Evolutionary conservation across 2,329 filamentous ascomycete genomes (phyloP), one percentile per base, ranked within the genome.

Genomic region (Pyricularia grisea): DNA sequence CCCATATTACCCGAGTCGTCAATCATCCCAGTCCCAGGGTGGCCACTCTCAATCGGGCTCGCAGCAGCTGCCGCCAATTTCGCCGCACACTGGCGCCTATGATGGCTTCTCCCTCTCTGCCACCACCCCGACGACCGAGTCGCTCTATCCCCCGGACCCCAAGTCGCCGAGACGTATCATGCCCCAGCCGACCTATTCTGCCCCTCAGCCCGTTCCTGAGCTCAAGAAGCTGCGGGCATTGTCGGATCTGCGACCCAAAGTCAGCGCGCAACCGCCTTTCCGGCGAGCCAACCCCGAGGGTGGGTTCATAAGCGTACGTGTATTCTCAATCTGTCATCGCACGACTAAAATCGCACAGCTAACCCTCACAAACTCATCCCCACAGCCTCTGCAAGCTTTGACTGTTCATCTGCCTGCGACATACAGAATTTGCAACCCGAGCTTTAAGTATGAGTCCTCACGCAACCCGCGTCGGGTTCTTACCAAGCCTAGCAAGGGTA

Each of bases 391-490:
- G 67, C 94, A 98, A 90, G 94, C 95, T 66, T 85, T 99, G 71
- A 99, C 95, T 1, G 91, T 92, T 60, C 94, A 98, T 75, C 84
- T 99, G 25, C 94, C 95, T 20, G 91, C 94, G 5, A 98, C 95
- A 1, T 99, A 99, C 82, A 91, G 95, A 74, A 98, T 99, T 78
- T 99, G 95, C 83, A 99, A 99, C 78, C 94, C 94, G 3, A 90
- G 87, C 75, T 99, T 99, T 85, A 97, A 99, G 82, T 99, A 99
- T 81, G 95, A 99, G 78, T 97, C 95, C 20, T 97, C 95, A 68
- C 88, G 95, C 73, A 99, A 99, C 77, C 95, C 95, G 58, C 91
- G 95, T 71, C 88, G 95, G 78, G 95, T 99, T 67, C 85, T 99
- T 73, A 99, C 95, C 20, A 99, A 99, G 80, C 95, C 95, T 9